Evolutionary conservation across 2,329 filamentous ascomycete genomes (phyloP).

Genomic region (Aphanocladium album): DNA sequence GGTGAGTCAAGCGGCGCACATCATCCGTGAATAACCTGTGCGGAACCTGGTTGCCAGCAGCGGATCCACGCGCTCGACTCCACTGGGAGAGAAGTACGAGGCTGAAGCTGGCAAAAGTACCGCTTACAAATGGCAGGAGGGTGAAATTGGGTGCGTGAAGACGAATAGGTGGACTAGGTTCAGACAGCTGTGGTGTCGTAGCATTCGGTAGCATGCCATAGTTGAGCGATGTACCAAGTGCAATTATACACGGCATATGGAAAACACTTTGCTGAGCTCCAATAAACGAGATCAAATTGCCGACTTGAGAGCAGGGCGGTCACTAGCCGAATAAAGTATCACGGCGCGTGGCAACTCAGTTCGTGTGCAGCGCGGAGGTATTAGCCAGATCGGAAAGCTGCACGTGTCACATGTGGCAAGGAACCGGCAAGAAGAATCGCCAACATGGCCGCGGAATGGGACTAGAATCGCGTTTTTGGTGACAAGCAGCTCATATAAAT

Average conservation of each 20-base stretch:
- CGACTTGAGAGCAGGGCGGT: background rate
- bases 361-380: background rate
- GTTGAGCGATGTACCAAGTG: too few relatives aligned
- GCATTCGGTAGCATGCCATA: background rate
- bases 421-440: background rate
- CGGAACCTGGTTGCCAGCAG: background rate
- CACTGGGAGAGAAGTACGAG: background rate
- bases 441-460: background rate
- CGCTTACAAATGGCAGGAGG: background rate
- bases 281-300: background rate
- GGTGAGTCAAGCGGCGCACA: background rate
- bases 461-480: background rate
- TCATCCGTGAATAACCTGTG: background rate
- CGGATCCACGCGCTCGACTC: background rate
- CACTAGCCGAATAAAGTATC: constrained; percentile 1
- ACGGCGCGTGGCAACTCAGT: background rate
- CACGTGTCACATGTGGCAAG: background rate
- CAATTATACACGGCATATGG: too few relatives aligned
- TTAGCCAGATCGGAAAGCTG: background rate
- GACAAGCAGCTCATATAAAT: background rate
- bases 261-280: too few relatives aligned
- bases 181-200: background rate
- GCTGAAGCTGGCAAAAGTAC: background rate
- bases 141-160: too few relatives aligned
- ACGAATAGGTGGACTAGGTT: background rate